These are phyloP conservation scores for Phenoliferia sp. DNA, from an alignment of 1,284 basidiomycete species.

Conservation along the genomic window DNA sequence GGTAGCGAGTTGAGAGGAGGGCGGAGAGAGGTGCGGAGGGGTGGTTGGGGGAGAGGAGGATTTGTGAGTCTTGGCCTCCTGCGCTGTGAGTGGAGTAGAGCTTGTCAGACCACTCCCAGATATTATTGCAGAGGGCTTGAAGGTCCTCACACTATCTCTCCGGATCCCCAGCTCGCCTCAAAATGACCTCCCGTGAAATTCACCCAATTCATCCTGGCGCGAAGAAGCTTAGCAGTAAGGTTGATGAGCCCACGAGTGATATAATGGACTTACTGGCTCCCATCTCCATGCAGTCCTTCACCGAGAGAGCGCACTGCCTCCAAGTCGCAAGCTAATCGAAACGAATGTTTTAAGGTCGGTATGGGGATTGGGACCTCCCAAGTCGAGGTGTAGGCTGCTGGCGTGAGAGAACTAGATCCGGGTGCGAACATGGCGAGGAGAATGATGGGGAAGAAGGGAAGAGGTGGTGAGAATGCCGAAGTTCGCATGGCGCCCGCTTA, in stretches of 20 bases:
- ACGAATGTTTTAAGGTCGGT: constrained; percentile 16
- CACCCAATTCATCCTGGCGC: constrained; percentile 11
- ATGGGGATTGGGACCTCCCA: constrained; percentile 17
- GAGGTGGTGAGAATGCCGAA: neutral
- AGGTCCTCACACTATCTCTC: constrained; percentile 15
- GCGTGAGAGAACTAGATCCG: neutral
- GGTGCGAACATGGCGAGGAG: neutral
- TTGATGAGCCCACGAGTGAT: neutral
- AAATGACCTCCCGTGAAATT: constrained; percentile 28
- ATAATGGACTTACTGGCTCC: constrained; percentile 18
- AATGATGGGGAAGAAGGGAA: neutral
- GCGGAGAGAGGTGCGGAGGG: constrained; percentile 19
- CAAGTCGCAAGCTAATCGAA: constrained; percentile 28
- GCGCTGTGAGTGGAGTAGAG: neutral
- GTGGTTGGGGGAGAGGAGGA: constrained; percentile 19
- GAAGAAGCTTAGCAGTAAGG: neutral
- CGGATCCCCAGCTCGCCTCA: constrained; percentile 14
- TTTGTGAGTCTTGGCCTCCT: constrained; percentile 29
- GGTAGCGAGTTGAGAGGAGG: constrained; percentile 27
- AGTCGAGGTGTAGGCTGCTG: constrained; percentile 2
- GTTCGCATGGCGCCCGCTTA: neutral
- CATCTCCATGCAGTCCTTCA: constrained; percentile 20
- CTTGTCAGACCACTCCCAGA: neutral
- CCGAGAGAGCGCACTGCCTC: constrained; percentile 24
- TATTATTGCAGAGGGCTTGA: neutral